Conservation (phyloP, 2,329 filamentous ascomycete species). For the Albophoma yamanashiensis region DNA sequence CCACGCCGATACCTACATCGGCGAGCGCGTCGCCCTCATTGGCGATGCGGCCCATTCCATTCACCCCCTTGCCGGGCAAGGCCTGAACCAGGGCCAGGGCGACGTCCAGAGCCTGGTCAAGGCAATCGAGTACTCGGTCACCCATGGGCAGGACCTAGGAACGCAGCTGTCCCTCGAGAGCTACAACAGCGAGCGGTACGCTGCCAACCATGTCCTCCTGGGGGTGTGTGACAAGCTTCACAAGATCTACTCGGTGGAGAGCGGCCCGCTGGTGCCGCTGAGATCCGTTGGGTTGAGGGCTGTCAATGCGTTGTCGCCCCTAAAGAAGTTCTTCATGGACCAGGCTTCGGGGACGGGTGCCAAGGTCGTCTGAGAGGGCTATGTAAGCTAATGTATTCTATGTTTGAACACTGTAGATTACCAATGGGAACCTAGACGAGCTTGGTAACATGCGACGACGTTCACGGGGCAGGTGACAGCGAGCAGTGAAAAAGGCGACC, state of each 20-base stretch:
- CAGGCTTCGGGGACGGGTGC: slow-evolving; percentile 47
- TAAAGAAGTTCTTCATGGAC: slow-evolving; percentile 84
- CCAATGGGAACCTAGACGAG: neutral
- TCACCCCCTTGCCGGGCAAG: slow-evolving; percentile 89
- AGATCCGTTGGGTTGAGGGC: slow-evolving; percentile 66
- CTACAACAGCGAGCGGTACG: slow-evolving; percentile 74
- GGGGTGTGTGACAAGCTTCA: slow-evolving; percentile 84
- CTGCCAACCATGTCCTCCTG: slow-evolving; percentile 67
- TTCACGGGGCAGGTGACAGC: neutral
- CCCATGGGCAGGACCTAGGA: slow-evolving; percentile 82
- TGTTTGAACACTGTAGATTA: slow-evolving; percentile 1
- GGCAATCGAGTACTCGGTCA: slow-evolving; percentile 65
- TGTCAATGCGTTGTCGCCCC: slow-evolving; percentile 60
- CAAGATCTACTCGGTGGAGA: slow-evolving; percentile 76
- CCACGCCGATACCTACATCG: slow-evolving; percentile 89
- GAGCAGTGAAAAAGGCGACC: slow-evolving; percentile 10
- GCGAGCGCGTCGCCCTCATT: slow-evolving; percentile 80
- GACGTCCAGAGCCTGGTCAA: slow-evolving; percentile 73
- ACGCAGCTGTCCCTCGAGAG: slow-evolving; percentile 65
- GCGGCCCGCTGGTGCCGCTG: slow-evolving; percentile 68
- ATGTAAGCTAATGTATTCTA: slow-evolving; percentile 11
- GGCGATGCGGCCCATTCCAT: slow-evolving; percentile 94
- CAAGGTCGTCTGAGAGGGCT: slow-evolving; percentile 34
- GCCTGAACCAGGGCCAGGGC: slow-evolving; percentile 84
- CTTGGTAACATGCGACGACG: neutral